Evolutionary conservation across 257 asterid species (phyloP).

Genomic region (Jaltomata sinuosa): DNA sequence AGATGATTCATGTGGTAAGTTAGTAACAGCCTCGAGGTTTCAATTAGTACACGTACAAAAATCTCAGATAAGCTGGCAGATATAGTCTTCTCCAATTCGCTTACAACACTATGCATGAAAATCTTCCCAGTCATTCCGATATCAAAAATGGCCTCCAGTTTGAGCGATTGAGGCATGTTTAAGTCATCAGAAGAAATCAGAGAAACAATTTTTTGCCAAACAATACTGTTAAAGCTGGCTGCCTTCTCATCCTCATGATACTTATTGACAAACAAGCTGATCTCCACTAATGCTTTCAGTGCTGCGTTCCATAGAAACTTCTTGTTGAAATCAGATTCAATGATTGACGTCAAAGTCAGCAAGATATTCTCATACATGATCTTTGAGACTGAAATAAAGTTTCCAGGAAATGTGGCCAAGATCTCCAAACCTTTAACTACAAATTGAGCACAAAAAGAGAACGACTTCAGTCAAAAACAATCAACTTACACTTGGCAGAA

Average conservation of each 20-base stretch:
- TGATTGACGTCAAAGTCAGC: slow-evolving; percentile 46
- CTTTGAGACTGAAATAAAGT: slow-evolving; percentile 41
- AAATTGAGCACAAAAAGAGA: slow-evolving; percentile 3
- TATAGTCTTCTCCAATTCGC: slow-evolving; percentile 58
- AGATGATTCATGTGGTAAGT: not conserved
- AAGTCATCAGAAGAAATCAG: slow-evolving; percentile 49
- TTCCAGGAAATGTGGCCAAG: slow-evolving; percentile 76
- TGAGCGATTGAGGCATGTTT: slow-evolving; percentile 44
- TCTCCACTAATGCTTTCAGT: slow-evolving; percentile 62
- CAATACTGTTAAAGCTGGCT: slow-evolving; percentile 49
- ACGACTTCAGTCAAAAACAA: not conserved
- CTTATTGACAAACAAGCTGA: slow-evolving; percentile 46
- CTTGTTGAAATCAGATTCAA: slow-evolving; percentile 40
- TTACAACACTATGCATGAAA: slow-evolving; percentile 52
- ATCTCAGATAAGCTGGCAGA: slow-evolving; percentile 43
- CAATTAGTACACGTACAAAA: slow-evolving; percentile 47
- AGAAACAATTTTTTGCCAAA: slow-evolving; percentile 51
- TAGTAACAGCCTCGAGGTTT: not conserved
- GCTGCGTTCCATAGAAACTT: slow-evolving; percentile 49
- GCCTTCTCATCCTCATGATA: slow-evolving; percentile 47
- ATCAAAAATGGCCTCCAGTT: slow-evolving; percentile 61
- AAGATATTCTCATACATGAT: slow-evolving; percentile 48
- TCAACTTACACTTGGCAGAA: not conserved
- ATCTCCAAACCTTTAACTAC: slow-evolving; percentile 82
- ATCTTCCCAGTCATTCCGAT: slow-evolving; percentile 56